Percentiles rank a stretch among this genome's conserved stretches.
These are phyloP conservation scores for barley (Hordeum vulgare) DNA, from an alignment of 176 grass and related monocot genomes.

Conservation along the genomic window DNA sequence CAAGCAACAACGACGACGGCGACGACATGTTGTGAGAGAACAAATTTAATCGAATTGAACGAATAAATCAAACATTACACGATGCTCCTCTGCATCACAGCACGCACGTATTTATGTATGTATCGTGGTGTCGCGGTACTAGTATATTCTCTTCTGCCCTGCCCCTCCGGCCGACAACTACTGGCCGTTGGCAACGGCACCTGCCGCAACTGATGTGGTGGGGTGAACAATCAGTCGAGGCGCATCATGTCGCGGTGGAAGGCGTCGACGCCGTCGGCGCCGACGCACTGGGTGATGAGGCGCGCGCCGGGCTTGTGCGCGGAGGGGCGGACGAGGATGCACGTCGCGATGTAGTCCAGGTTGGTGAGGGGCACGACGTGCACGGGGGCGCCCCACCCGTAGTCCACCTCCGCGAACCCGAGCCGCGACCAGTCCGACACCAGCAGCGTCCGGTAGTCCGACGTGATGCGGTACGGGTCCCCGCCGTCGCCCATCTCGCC, in stretches of 20 bases:
- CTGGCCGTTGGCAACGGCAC: background rate
- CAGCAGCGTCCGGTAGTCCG: constrained; percentile 67
- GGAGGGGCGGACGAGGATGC: constrained; percentile 71
- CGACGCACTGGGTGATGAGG: constrained; percentile 91
- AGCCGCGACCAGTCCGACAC: constrained; percentile 94
- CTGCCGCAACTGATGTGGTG: too few species aligned
- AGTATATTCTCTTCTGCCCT: background rate
- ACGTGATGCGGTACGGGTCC: constrained; percentile 80
- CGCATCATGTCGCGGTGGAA: constrained; percentile 73
- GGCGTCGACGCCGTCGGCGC: constrained; percentile 30
- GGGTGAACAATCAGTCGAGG: constrained; percentile 35
- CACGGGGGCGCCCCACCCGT: constrained; percentile 78
- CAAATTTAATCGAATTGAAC: background rate
- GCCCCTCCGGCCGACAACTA: background rate
- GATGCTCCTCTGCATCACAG: constrained; percentile 10
- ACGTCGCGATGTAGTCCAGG: constrained; percentile 89
- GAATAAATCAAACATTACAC: constrained; percentile 25
- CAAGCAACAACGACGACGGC: background rate
- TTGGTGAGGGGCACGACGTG: constrained; percentile 90
- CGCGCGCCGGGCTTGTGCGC: constrained; percentile 72
- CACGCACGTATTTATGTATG: background rate
- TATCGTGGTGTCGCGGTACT: background rate
- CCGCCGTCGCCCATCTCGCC: constrained; percentile 9
- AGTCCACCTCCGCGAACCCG: constrained; percentile 84
- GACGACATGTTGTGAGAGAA: too few species aligned